Evolutionary conservation across 345 rosid species (phyloP).

Genomic region (Trapa incisa): DNA sequence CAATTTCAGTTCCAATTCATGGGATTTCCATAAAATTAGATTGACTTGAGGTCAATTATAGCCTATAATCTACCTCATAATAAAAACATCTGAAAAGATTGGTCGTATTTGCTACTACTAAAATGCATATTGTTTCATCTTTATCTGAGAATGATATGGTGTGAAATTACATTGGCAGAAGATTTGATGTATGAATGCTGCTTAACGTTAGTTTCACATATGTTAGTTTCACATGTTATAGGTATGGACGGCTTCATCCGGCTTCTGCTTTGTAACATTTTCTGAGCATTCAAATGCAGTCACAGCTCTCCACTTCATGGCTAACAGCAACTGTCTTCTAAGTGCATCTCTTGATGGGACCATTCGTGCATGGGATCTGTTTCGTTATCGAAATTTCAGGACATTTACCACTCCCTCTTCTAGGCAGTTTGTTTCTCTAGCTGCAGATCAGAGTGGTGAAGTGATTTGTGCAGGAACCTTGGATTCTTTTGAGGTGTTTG

Average conservation of each 20-base stretch:
- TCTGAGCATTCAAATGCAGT: constrained; percentile 91
- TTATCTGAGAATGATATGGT: background rate
- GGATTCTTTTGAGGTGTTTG: constrained; percentile 96
- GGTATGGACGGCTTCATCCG: constrained; percentile 94
- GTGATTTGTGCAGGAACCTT: constrained; percentile 95
- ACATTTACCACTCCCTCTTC: constrained; percentile 87
- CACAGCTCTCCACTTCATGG: constrained; percentile 89
- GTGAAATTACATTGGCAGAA: background rate
- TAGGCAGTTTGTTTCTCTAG: constrained; percentile 88
- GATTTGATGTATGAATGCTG: background rate
- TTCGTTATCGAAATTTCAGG: constrained; percentile 84
- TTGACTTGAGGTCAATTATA: background rate
- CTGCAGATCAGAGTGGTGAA: constrained; percentile 90
- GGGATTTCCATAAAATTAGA: background rate
- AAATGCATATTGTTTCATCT: background rate
- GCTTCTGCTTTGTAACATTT: constrained; percentile 92
- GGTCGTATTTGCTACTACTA: background rate
- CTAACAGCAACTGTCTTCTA: constrained; percentile 77
- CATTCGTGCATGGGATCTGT: constrained; percentile 98
- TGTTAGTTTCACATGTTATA: constrained; percentile 21
- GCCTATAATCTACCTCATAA: background rate
- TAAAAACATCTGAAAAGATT: background rate
- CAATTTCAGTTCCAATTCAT: background rate
- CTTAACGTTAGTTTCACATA: constrained; percentile 6
- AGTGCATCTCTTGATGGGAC: constrained; percentile 96